Percentiles rank a stretch among this genome's conserved stretches.
Conservation (phyloP, 1,139 yeast species). For the Saccharomycopsis hybrid region DNA sequence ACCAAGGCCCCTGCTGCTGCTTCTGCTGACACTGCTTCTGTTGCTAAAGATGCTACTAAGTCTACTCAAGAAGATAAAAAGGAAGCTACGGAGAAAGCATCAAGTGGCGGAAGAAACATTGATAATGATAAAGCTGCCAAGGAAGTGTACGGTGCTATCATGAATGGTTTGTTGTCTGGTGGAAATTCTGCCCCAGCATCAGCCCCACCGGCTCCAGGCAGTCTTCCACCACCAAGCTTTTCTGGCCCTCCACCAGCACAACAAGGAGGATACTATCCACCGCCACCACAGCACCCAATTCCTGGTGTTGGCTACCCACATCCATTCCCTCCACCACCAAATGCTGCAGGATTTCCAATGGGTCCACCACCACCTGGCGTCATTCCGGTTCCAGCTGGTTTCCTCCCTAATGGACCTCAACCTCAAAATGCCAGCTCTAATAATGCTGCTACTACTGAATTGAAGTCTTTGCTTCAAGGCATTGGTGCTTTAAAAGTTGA, state of each 20-base stretch:
- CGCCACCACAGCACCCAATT: neutral
- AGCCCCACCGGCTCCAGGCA: slow-evolving; percentile 22
- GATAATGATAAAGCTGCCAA: slow-evolving; percentile 27
- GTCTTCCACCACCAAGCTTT: slow-evolving; percentile 27
- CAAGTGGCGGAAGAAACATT: slow-evolving; percentile 10
- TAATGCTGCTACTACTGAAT: slow-evolving; percentile 19
- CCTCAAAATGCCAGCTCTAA: neutral
- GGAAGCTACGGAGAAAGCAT: neutral
- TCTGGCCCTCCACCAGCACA: slow-evolving; percentile 1
- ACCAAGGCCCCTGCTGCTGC: no score
- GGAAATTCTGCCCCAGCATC: slow-evolving; percentile 20
- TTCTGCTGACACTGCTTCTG: neutral
- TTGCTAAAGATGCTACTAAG: neutral
- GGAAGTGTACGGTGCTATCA: slow-evolving; percentile 30
- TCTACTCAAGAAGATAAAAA: neutral
- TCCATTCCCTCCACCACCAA: neutral
- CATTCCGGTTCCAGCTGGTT: slow-evolving; percentile 20
- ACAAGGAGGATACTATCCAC: neutral
- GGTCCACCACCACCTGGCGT: no score
- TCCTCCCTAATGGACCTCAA: slow-evolving; percentile 12
- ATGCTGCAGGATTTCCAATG: slow-evolving; percentile 18
- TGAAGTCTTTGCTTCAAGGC: slow-evolving; percentile 26
- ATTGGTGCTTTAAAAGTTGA: slow-evolving; percentile 15
- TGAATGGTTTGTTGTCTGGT: slow-evolving; percentile 47
- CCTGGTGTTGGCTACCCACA: neutral